Evolutionary conservation across 805 yeast species (phyloP).

Genomic region (Ogataea neopini): DNA sequence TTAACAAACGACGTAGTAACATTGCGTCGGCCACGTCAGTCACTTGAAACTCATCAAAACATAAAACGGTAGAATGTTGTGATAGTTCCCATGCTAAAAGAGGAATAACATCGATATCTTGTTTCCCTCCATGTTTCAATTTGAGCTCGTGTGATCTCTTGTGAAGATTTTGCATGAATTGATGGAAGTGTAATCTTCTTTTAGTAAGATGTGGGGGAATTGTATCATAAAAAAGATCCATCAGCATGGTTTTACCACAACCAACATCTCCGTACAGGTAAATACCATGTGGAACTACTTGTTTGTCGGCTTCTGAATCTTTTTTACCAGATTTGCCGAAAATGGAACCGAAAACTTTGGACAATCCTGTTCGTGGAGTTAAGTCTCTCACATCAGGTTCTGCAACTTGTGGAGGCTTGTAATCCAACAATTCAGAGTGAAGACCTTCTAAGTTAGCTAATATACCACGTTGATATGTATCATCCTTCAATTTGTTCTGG

Average conservation of each 20-base stretch:
- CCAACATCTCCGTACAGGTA: slow-evolving; percentile 97
- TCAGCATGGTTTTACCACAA: slow-evolving; percentile 96
- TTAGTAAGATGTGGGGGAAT: slow-evolving; percentile 78
- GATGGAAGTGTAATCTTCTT: slow-evolving; percentile 88
- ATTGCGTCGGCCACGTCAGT: slow-evolving; percentile 99
- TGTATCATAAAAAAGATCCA: slow-evolving; percentile 90
- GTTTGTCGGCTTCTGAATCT: slow-evolving; percentile 18
- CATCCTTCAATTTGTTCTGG: slow-evolving; percentile 60
- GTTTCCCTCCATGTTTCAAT: slow-evolving; percentile 58
- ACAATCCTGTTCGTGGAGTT: slow-evolving; percentile 49
- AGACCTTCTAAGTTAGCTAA: slow-evolving; percentile 61
- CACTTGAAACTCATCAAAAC: slow-evolving; percentile 97
- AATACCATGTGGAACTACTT: slow-evolving; percentile 71
- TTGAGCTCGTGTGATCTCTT: slow-evolving; percentile 80
- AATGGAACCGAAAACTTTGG: slow-evolving; percentile 35
- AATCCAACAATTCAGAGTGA: slow-evolving; percentile 52
- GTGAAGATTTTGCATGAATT: slow-evolving; percentile 93
- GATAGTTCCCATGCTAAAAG: slow-evolving; percentile 82
- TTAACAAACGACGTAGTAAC: slow-evolving; percentile 77
- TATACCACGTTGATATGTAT: slow-evolving; percentile 77
- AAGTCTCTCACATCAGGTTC: slow-evolving; percentile 54
- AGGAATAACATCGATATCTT: slow-evolving; percentile 81
- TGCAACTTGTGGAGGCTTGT: slow-evolving; percentile 61
- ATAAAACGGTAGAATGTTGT: slow-evolving; percentile 69
- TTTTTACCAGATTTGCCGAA: slow-evolving; percentile 23